Evolutionary conservation across 345 rosid genomes (phyloP).

Genomic region (Acer campestre): DNA sequence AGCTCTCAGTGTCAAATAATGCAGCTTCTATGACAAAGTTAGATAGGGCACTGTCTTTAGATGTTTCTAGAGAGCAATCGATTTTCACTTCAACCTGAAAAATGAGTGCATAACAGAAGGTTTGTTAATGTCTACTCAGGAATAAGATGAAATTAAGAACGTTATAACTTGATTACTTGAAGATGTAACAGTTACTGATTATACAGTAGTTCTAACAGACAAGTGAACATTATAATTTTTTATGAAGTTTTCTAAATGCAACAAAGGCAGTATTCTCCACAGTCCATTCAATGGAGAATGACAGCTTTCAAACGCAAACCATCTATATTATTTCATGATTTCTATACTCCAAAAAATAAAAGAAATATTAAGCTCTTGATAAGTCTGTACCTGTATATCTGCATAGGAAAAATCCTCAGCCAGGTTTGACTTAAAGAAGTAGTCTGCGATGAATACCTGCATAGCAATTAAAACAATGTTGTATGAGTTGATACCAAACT

Average conservation of each 20-base stretch:
- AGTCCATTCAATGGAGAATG: slow-evolving; percentile 2
- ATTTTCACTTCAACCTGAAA: slow-evolving; percentile 90
- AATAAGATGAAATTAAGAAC: slow-evolving; percentile 8
- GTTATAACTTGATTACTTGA: slow-evolving; percentile 3
- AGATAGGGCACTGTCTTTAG: slow-evolving; percentile 49
- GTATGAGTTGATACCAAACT: neutral
- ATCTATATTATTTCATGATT: slow-evolving; percentile 3
- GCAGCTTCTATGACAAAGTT: slow-evolving; percentile 78
- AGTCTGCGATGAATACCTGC: slow-evolving; percentile 96
- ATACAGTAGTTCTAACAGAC: neutral
- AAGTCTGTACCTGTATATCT: slow-evolving; percentile 66
- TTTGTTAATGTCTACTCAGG: neutral
- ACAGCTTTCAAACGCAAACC: neutral
- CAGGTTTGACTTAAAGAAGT: slow-evolving; percentile 78
- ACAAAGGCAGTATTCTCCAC: neutral
- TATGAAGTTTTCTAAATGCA: neutral
- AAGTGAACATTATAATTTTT: neutral
- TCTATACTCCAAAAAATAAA: slow-evolving; percentile 6
- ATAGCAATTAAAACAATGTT: slow-evolving; percentile 25
- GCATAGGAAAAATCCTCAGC: slow-evolving; percentile 66
- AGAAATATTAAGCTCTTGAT: neutral
- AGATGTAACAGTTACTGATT: slow-evolving; percentile 2
- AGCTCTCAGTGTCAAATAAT: slow-evolving; percentile 68
- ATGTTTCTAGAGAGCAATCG: slow-evolving; percentile 54
- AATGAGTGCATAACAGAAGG: slow-evolving; percentile 12